phyloP scores from a whole-genome alignment of 2,329 filamentous ascomycete genomes.

The Diaporthe nobilis region DNA sequence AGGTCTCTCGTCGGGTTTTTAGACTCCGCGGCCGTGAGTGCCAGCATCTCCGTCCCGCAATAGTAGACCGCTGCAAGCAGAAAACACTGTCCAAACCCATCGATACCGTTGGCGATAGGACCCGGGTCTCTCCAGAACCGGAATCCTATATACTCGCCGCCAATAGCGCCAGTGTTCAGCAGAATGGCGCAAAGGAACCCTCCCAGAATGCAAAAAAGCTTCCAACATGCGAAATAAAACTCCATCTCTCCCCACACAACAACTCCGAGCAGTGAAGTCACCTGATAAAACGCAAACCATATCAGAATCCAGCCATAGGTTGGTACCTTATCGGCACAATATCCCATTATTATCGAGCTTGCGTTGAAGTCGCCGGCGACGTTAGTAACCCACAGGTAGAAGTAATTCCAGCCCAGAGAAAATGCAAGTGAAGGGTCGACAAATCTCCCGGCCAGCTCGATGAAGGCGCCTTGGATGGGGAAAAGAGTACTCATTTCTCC shows the following conservation, averaged over 20 bases:
- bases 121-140: slow-evolving; percentile 52
- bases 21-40: slow-evolving; percentile 53
- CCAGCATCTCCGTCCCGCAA: slow-evolving; percentile 54
- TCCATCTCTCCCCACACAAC: slow-evolving; percentile 52
- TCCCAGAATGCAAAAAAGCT: slow-evolving; percentile 51
- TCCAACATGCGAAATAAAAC: slow-evolving; percentile 52
- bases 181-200: slow-evolving; percentile 53
- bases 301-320: slow-evolving; percentile 62
- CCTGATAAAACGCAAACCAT: slow-evolving; percentile 60
- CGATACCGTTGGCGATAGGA: slow-evolving; percentile 52
- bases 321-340: slow-evolving; percentile 60
- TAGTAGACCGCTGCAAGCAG: slow-evolving; percentile 55
- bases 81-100: slow-evolving; percentile 54
- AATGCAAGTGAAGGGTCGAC: slow-evolving; percentile 63
- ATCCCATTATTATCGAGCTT: slow-evolving; percentile 59
- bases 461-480: slow-evolving; percentile 66
- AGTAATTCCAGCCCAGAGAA: slow-evolving; percentile 65
- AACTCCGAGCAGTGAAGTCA: slow-evolving; percentile 53
- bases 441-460: slow-evolving; percentile 65
- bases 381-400: slow-evolving; percentile 62
- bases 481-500: slow-evolving; percentile 70
- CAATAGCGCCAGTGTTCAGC: slow-evolving; percentile 53
- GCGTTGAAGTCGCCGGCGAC: slow-evolving; percentile 60
- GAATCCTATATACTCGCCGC: slow-evolving; percentile 53
- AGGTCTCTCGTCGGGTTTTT: slow-evolving; percentile 50